Evolutionary conservation across 2,329 filamentous ascomycete genomes (phyloP), one percentile per base, ranked within the genome.

Genomic region (Ophiobolus disseminans): DNA sequence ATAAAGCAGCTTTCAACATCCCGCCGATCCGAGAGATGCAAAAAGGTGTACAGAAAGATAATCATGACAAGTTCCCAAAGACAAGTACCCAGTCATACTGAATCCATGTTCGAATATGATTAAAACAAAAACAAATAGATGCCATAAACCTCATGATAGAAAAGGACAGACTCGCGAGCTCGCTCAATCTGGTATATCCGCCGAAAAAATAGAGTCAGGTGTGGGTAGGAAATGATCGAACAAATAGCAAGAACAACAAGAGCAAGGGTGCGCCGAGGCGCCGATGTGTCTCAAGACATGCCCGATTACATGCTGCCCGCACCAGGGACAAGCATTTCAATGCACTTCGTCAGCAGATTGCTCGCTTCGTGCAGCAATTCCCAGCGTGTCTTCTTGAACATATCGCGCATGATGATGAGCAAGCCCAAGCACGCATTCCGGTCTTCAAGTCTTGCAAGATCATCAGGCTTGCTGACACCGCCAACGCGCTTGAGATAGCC

Each of bases 321-420:
- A 3, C 67, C 62, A 8, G 69, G 70, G 16, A 71, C 59, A 8
- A 86, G 69, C 73, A 84, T 81, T 53, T 84, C 79, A 57, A 96
- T 89, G 70, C 92, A 96, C 69, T 91, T 94, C 45, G 81, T 86
- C 66, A 97, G 73, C 52, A 96, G 76, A 17, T 84, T 87, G 23
- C 89, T 88, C 26, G 91, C 93, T 73, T 97, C 94, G 48, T 94
- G 87, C 55, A 97, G 78, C 45, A 97, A 76, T 77, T 97, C 92
- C 93, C 93, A 97, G 39, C 91, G 82, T 23, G 91, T 91, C 63
- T 87, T 86, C 57, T 82, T 80, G 69, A 97, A 97, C 31, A 88
- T 88, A 47, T 91, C 88, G 53, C 87, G 86, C 50, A 99, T 81
- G 25, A 96, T 82, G 74, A 94, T 82, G 57, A 97, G 75, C 68